phyloP scores from a whole-genome alignment of 257 asterid species.

The Salvia hispanica region DNA sequence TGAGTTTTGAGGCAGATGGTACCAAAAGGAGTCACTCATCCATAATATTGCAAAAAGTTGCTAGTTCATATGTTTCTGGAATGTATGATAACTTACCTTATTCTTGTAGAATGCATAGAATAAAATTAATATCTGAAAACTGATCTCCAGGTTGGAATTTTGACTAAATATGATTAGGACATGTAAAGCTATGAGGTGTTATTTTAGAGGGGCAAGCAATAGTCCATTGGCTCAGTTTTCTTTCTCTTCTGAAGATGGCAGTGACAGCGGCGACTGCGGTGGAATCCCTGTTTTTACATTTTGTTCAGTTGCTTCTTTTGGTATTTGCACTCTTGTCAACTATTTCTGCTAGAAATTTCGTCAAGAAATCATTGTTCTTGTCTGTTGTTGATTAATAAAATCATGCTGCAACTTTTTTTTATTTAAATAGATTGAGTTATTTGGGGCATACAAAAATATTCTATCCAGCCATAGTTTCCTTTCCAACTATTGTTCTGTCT shows the following conservation, averaged over 20 bases:
- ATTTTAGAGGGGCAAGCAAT: slow-evolving; percentile 49
- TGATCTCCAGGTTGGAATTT: slow-evolving; percentile 53
- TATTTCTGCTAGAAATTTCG: slow-evolving; percentile 6
- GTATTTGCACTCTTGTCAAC: slow-evolving; percentile 39
- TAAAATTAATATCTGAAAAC: neutral
- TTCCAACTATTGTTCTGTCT: slow-evolving; percentile 4
- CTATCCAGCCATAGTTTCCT: neutral
- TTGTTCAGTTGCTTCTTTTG: slow-evolving; percentile 62
- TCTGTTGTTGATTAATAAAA: neutral
- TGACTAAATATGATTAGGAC: slow-evolving; percentile 51
- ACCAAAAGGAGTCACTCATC: neutral
- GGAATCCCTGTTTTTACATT: slow-evolving; percentile 70
- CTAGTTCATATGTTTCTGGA: neutral
- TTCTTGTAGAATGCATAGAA: slow-evolving; percentile 7
- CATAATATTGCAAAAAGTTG: neutral
- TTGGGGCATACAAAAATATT: slow-evolving; percentile 1
- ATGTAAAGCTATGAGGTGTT: slow-evolving; percentile 76
- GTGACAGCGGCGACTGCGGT: slow-evolving; percentile 70
- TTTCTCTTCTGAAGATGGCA: slow-evolving; percentile 40
- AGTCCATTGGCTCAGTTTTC: slow-evolving; percentile 70
- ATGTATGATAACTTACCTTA: slow-evolving; percentile 15
- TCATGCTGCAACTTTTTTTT: neutral
- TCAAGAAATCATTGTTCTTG: slow-evolving; percentile 4
- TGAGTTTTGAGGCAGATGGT: neutral
- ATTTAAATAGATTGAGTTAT: neutral